phyloP scores from a whole-genome alignment of 257 asterid genomes.

The Solanum okadae region DNA sequence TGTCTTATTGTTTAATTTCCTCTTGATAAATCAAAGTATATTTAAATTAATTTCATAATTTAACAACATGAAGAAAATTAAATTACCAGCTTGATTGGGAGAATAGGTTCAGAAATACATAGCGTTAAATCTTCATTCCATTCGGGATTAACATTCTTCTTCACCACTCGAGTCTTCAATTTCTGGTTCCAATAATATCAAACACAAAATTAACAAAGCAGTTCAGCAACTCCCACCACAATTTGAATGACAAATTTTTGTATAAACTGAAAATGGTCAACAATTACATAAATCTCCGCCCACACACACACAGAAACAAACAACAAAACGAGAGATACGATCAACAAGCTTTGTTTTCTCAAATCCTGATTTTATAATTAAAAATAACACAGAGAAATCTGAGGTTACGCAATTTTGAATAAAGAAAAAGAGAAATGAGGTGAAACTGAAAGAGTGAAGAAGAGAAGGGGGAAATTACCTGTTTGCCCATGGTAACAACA shows the following conservation, averaged over 20 bases:
- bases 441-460: neutral
- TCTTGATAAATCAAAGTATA: neutral
- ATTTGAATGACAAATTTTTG: neutral
- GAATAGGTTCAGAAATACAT: conserved; percentile 39
- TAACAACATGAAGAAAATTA: neutral
- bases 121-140: conserved; percentile 80
- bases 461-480: conserved; percentile 24
- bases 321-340: neutral
- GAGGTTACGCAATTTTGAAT: neutral
- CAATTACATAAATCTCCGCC: neutral
- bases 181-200: conserved; percentile 26
- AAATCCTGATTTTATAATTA: neutral
- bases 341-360: neutral
- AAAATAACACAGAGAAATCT: neutral
- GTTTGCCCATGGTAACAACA: conserved; percentile 46
- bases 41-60: neutral
- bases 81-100: conserved; percentile 56
- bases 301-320: neutral
- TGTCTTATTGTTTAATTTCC: neutral
- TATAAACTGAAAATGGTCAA: neutral
- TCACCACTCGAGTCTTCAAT: conserved; percentile 66
- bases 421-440: neutral
- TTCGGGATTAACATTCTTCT: conserved; percentile 57
- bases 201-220: neutral
- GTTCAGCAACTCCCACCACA: neutral